Percentiles rank a stretch among this genome's conserved stretches.
These are phyloP conservation scores for Ganoderma lucidum DNA, from an alignment of 1,284 basidiomycete genomes.

Conservation along the genomic window DNA sequence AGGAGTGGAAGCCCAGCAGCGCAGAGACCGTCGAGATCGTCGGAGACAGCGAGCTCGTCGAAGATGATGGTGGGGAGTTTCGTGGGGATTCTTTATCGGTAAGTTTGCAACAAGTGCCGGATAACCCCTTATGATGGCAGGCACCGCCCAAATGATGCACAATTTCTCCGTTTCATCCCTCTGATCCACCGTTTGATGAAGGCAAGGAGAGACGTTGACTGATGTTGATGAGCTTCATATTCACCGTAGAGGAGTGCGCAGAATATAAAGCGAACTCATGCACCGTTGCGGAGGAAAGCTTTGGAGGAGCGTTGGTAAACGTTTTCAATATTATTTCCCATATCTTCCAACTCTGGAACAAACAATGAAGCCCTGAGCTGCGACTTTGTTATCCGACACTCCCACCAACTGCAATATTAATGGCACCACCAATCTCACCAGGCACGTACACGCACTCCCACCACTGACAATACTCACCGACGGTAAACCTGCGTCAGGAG, in stretches of 20 bases:
- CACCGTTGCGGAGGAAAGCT: not conserved
- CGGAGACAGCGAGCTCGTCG: conserved; percentile 31
- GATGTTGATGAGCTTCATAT: too few relatives aligned
- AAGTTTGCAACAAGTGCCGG: conserved; percentile 15
- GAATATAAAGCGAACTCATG: not conserved
- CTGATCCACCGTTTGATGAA: not conserved
- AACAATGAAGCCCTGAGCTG: not conserved
- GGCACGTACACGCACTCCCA: too few relatives aligned
- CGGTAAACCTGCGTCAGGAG: too few relatives aligned
- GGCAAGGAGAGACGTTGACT: too few relatives aligned
- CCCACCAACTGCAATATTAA: not conserved
- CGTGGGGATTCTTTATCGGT: conserved; percentile 24
- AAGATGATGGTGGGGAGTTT: conserved; percentile 29
- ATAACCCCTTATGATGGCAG: conserved; percentile 5
- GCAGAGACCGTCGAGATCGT: conserved; percentile 23
- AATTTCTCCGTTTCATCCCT: conserved; percentile 5
- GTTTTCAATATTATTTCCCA: not conserved
- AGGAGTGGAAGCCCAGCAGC: conserved; percentile 19
- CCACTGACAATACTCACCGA: too few relatives aligned
- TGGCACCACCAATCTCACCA: too few relatives aligned
- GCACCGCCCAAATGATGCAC: conserved; percentile 8
- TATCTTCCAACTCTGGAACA: not conserved
- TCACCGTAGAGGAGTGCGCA: too few relatives aligned
- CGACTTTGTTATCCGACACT: not conserved
- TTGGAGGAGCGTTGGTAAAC: not conserved